Evolutionary conservation across 805 yeast genomes (phyloP).

Genomic region (Lipomyces yamanashiensis): DNA sequence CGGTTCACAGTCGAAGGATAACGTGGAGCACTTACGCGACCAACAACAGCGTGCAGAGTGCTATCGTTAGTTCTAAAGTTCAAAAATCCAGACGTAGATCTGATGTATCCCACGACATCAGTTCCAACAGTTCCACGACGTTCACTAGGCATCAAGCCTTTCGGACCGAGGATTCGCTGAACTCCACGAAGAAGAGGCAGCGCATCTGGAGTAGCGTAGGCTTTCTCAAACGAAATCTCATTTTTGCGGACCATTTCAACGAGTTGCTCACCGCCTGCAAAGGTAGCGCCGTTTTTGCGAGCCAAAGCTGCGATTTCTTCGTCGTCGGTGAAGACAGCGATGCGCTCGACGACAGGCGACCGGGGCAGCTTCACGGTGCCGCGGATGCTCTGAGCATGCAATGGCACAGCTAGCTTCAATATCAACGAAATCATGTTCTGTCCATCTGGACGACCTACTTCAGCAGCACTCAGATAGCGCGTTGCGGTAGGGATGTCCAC

Average conservation of each 20-base stretch:
- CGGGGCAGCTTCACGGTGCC: slow-evolving; percentile 77
- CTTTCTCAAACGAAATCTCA: slow-evolving; percentile 65
- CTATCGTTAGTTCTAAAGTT: slow-evolving; percentile 20
- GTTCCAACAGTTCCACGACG: slow-evolving; percentile 78
- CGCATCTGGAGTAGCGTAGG: slow-evolving; percentile 85
- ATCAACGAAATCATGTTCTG: slow-evolving; percentile 72
- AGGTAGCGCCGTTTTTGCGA: slow-evolving; percentile 60
- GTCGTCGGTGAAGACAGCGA: slow-evolving; percentile 70
- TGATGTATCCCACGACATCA: slow-evolving; percentile 18
- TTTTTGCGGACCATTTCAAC: slow-evolving; percentile 65
- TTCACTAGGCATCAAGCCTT: slow-evolving; percentile 83
- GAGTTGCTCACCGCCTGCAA: slow-evolving; percentile 75
- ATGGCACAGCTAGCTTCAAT: slow-evolving; percentile 68
- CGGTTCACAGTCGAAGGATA: neutral
- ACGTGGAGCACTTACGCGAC: slow-evolving; percentile 20
- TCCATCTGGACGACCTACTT: slow-evolving; percentile 79
- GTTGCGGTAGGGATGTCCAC: slow-evolving; percentile 66
- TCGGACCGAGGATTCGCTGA: slow-evolving; percentile 86
- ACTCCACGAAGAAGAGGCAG: slow-evolving; percentile 62
- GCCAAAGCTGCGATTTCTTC: slow-evolving; percentile 60
- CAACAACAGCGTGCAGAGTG: slow-evolving; percentile 11
- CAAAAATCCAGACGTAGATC: slow-evolving; percentile 8
- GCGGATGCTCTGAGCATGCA: slow-evolving; percentile 73
- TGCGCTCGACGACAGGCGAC: slow-evolving; percentile 66
- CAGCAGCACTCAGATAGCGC: slow-evolving; percentile 82